A percentile compares a stretch with the other conserved stretches of the same genome.
phyloP scores from a whole-genome alignment of 2,329 filamentous ascomycete species.

The Penicillium sp. region DNA sequence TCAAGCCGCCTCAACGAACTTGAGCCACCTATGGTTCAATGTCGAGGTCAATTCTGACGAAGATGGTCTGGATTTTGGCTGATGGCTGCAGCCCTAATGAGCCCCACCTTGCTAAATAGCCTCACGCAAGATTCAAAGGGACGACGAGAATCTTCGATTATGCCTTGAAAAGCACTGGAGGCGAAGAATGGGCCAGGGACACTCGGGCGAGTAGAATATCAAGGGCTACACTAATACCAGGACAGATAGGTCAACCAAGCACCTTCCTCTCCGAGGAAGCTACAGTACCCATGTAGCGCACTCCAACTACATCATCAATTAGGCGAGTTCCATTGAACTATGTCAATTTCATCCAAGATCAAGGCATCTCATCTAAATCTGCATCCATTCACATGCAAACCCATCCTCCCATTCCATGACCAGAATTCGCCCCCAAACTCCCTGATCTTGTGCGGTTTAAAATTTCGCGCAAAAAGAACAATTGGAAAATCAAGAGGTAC shows the following conservation, averaged over 20 bases:
- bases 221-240: too few species aligned
- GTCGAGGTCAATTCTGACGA: background rate
- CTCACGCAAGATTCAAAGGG: too few species aligned
- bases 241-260: background rate
- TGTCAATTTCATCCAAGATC: constrained; percentile 2
- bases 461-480: background rate
- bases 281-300: background rate
- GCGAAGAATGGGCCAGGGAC: too few species aligned
- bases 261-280: background rate
- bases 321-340: background rate
- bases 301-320: background rate
- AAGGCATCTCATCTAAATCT: constrained; percentile 22
- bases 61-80: background rate
- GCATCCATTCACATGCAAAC: constrained; percentile 19
- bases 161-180: too few species aligned
- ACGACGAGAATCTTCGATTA: too few species aligned
- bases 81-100: too few species aligned
- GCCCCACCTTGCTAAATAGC: too few species aligned
- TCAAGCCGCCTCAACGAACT: background rate
- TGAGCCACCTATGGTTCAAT: background rate
- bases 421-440: constrained; percentile 18
- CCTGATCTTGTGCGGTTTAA: constrained; percentile 20
- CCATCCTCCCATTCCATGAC: constrained; percentile 2
- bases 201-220: too few species aligned
- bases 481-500: background rate